Percentiles rank a stretch among this genome's conserved stretches.
Conservation (phyloP, 2,329 filamentous ascomycete genomes). For the Ophiostoma triangulosporum region DNA sequence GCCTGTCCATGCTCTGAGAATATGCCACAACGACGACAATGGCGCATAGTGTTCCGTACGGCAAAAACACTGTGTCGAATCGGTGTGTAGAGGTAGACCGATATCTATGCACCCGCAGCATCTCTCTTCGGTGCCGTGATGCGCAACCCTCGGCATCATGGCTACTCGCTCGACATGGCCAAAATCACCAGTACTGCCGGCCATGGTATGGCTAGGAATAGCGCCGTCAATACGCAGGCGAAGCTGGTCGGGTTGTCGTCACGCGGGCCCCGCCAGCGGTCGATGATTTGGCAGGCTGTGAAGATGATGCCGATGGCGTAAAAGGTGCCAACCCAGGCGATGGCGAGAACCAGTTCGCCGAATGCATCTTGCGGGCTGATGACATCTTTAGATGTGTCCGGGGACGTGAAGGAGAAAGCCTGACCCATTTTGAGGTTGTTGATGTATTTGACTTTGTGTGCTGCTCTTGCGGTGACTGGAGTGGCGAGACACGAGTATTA, state of each 20-base stretch:
- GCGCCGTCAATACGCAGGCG: constrained; percentile 12
- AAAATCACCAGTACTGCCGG: constrained; percentile 14
- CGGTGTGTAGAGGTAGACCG: too few species aligned
- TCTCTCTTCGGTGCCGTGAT: neutral
- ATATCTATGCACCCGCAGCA: too few species aligned
- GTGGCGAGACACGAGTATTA: neutral
- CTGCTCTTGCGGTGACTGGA: neutral
- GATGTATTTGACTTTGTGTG: neutral
- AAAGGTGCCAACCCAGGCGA: constrained; percentile 13
- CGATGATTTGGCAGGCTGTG: constrained; percentile 15
- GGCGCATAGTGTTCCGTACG: neutral
- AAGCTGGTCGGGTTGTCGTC: constrained; percentile 15
- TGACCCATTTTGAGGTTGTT: constrained; percentile 9
- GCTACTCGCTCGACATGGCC: constrained; percentile 2
- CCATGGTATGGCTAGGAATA: constrained; percentile 15
- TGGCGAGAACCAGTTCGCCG: constrained; percentile 13
- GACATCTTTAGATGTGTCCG: constrained; percentile 13
- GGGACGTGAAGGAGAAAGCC: constrained; percentile 9
- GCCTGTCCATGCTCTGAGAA: neutral
- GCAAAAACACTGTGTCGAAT: too few species aligned
- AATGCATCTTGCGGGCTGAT: constrained; percentile 12
- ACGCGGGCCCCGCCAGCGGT: constrained; percentile 17
- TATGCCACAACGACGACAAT: neutral
- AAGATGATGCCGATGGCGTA: constrained; percentile 18
- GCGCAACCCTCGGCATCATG: neutral